Base-by-base conservation (phyloP, 768 basidiomycete genomes). In the Hortiboletus flavorubellus region DNA sequence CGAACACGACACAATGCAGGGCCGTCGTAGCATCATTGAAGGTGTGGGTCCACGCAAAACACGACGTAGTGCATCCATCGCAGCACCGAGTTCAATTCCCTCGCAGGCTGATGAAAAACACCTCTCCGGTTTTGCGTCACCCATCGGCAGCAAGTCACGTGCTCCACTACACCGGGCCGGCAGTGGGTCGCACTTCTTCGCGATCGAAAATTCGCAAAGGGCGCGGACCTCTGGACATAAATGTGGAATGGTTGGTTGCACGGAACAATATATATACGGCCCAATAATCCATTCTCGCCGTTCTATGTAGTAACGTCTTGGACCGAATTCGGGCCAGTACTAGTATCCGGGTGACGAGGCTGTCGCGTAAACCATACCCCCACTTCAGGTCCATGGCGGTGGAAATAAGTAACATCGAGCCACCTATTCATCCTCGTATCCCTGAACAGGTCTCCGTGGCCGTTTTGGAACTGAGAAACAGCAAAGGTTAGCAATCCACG, bases 341-440 rank as follows among this genome's bases (percentile, higher is more conserved):
- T 16, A 38, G 39, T 16, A 11, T 33, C 2, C 8, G 21, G 26
- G 3, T 39, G 33, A 37, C 12, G 14, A 35, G 47, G 15, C 34
- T 9, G 12, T 12, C 18, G 23, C 23, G 21, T 11, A 39, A 15
- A 23, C n/a, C 53, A 7, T 43, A 60, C 63, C 52, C 50, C 52
- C 53, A 54, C 56, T 46, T 43, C 44, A 30, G 3, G 35, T 34
- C 35, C 34, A 37, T 47, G 34, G 45, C 29, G 10, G 12, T 15
- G 41, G 35, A 49, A 29, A 34, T 14, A 46, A 47, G 29, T 10
- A 29, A 53, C 2, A 12, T 6, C 30, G 5, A 6, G 0, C 23
- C 18, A 12, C 51, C 48, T 69, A 72, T 62, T 81, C 76, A 49
- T 91, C 91, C 31, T 91, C 91, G 63, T 91, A 93, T 31, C 91